Evolutionary conservation across 306 rosid species (phyloP).

Genomic region (Lablab purpureus): DNA sequence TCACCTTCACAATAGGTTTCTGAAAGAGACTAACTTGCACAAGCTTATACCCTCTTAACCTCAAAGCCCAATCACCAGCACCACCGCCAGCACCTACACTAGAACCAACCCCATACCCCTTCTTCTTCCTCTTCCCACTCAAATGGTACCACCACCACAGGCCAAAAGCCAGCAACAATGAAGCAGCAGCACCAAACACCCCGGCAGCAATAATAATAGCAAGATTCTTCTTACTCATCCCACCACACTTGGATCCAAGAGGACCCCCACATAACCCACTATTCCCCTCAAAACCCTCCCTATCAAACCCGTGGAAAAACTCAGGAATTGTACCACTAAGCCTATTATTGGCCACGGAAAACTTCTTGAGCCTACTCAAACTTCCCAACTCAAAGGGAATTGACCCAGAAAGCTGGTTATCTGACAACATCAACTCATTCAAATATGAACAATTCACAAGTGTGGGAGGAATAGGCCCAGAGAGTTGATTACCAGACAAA

Average conservation of each 20-base stretch:
- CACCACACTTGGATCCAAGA: constrained; percentile 82
- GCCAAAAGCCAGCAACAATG: constrained; percentile 79
- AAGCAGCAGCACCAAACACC: constrained; percentile 92
- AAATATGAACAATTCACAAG: constrained; percentile 66
- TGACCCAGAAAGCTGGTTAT: constrained; percentile 66
- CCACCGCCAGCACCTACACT: constrained; percentile 46
- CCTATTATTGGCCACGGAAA: constrained; percentile 72
- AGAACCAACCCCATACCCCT: constrained; percentile 3
- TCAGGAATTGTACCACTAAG: constrained; percentile 71
- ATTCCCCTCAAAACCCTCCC: constrained; percentile 71
- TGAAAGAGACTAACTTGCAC: constrained; percentile 89
- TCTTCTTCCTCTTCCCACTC: constrained; percentile 54
- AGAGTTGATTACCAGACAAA: constrained; percentile 62
- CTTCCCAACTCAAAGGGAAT: constrained; percentile 70
- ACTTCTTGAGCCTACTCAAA: constrained; percentile 63
- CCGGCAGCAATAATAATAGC: constrained; percentile 95
- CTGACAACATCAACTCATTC: constrained; percentile 61
- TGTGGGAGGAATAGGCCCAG: constrained; percentile 66
- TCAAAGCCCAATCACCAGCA: constrained; percentile 78
- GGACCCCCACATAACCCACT: constrained; percentile 81
- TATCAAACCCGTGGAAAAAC: constrained; percentile 45
- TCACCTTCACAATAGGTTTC: constrained; percentile 91
- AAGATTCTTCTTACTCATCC: constrained; percentile 82
- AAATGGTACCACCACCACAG: constrained; percentile 95
- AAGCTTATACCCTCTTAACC: constrained; percentile 77